Conservation (phyloP, 2,329 filamentous ascomycete genomes). For the Talaromyces sp. region DNA sequence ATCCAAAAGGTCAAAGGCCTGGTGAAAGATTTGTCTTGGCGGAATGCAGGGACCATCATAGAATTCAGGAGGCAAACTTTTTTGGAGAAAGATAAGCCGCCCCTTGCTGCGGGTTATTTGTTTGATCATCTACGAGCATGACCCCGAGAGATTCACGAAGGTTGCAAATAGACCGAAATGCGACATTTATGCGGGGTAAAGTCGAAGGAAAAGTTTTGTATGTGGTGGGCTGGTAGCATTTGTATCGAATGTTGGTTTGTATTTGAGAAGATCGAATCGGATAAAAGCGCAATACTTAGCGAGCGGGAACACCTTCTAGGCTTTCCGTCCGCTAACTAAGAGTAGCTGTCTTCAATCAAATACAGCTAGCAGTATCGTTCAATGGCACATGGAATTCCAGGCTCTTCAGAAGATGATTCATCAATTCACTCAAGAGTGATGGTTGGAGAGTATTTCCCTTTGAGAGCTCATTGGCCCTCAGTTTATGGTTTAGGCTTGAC, state of each 20-base stretch:
- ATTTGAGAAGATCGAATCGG: background rate
- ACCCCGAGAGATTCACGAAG: background rate
- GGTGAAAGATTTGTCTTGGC: constrained; percentile 13
- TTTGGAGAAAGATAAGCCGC: background rate
- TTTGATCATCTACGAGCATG: background rate
- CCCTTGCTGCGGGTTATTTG: constrained; percentile 18
- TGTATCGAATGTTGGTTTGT: background rate
- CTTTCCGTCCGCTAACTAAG: background rate
- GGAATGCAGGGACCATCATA: constrained; percentile 16
- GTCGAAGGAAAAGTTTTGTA: background rate
- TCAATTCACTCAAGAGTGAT: background rate
- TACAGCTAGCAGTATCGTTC: background rate
- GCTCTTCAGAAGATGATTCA: constrained; percentile 1
- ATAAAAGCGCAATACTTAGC: background rate
- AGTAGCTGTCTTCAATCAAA: background rate
- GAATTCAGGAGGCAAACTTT: constrained; percentile 3
- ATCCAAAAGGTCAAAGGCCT: background rate
- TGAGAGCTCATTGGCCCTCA: background rate
- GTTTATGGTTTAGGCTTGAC: background rate
- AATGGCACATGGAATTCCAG: background rate
- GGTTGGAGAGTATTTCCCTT: background rate
- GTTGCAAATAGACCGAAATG: background rate
- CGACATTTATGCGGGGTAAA: constrained; percentile 13
- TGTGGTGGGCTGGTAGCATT: background rate
- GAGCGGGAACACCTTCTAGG: background rate